phyloP scores from a whole-genome alignment of 169 alveolate genomes.

The Eimeria brunetti region DNA sequence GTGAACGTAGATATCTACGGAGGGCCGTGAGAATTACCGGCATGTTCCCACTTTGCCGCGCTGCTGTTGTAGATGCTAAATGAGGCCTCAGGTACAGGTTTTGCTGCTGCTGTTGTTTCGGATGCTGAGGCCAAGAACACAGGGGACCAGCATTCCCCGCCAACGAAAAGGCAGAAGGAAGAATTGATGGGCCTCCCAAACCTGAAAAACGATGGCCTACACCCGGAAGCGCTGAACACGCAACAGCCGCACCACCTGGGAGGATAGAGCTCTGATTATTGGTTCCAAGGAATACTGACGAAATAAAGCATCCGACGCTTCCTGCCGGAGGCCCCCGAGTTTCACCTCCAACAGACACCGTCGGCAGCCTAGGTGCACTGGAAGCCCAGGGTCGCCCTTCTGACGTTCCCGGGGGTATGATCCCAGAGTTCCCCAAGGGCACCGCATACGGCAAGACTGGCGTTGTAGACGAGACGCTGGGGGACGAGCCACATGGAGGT shows the following conservation, averaged over 20 bases:
- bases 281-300: slow-evolving; percentile 31
- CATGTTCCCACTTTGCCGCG: background rate
- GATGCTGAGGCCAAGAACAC: slow-evolving; percentile 6
- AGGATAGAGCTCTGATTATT: slow-evolving; percentile 13
- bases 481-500: background rate
- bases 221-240: slow-evolving; percentile 17
- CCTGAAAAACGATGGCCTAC: slow-evolving; percentile 11
- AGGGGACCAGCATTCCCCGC: background rate
- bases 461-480: background rate
- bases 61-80: background rate
- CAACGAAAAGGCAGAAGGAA: background rate
- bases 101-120: slow-evolving; percentile 43
- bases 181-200: background rate
- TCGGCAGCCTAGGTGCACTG: background rate
- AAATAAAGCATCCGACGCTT: background rate
- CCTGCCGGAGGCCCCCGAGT: slow-evolving; percentile 2
- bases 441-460: background rate
- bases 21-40: slow-evolving; percentile 29
- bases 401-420: background rate
- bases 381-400: slow-evolving; percentile 3
- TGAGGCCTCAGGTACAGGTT: background rate
- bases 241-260: slow-evolving; percentile 10
- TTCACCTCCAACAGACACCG: slow-evolving; percentile 22
- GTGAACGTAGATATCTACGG: slow-evolving; percentile 50
- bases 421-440: background rate